Conservation (phyloP, 768 basidiomycete species). For the Psilocybe azurescens region DNA sequence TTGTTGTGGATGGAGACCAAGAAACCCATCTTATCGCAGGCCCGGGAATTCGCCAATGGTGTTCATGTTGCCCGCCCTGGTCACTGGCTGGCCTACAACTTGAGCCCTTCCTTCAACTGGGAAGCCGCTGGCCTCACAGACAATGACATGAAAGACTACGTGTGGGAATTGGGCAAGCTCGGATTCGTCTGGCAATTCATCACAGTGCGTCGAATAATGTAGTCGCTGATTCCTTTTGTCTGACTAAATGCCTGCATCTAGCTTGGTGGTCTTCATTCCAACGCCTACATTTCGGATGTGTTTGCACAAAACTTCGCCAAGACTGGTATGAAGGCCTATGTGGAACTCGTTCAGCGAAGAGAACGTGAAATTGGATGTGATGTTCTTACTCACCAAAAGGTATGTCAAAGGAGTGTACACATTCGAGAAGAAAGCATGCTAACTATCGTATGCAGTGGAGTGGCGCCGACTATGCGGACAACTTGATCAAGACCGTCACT, state of each 20-base stretch:
- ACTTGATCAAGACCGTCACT: conserved; percentile 92
- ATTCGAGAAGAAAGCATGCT: conserved; percentile 15
- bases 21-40: conserved; percentile 90
- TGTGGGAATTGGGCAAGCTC: conserved; percentile 94
- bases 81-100: conserved; percentile 97
- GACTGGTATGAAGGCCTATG: conserved; percentile 99
- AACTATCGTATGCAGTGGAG: conserved; percentile 70
- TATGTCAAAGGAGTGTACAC: conserved; percentile 34
- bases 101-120: conserved; percentile 95
- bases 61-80: conserved; percentile 83
- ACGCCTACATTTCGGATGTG: conserved; percentile 93
- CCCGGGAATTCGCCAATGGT: conserved; percentile 88
- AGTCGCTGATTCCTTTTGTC: not conserved
- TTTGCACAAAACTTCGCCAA: conserved; percentile 89
- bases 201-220: conserved; percentile 61
- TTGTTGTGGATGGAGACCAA: conserved; percentile 97
- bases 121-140: conserved; percentile 89
- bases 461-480: conserved; percentile 93
- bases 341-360: conserved; percentile 89
- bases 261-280: conserved; percentile 97
- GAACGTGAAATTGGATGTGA: conserved; percentile 95
- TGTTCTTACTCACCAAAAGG: conserved; percentile 97
- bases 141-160: conserved; percentile 84
- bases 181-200: conserved; percentile 99
- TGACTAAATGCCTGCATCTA: conserved; percentile 34